Percentiles rank a stretch among this genome's conserved stretches.
Conservation (phyloP, 257 asterid species). For the Ballota nigra region DNA sequence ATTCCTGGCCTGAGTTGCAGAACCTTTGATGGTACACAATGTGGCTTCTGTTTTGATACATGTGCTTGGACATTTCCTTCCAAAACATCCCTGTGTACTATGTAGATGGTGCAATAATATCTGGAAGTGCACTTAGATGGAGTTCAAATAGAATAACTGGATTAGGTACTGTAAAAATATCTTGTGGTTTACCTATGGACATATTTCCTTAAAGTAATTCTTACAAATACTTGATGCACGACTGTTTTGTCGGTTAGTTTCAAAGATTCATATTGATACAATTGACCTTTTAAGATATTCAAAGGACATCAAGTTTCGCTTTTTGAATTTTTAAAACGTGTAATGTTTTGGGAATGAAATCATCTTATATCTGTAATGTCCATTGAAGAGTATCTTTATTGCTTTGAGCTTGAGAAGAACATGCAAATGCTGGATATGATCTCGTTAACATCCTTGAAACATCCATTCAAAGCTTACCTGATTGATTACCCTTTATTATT, state of each 20-base stretch:
- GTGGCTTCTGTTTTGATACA: constrained; percentile 14
- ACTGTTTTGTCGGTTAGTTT: neutral
- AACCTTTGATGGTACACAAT: neutral
- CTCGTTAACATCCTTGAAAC: constrained; percentile 10
- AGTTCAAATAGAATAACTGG: constrained; percentile 15
- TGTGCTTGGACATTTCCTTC: neutral
- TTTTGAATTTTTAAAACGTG: neutral
- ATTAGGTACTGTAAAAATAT: neutral
- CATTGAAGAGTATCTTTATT: neutral
- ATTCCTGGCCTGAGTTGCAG: neutral
- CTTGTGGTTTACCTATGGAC: neutral
- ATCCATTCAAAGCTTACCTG: neutral
- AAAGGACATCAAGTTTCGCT: constrained; percentile 3
- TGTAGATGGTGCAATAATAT: constrained; percentile 10
- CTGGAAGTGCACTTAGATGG: neutral
- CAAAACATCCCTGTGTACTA: constrained; percentile 9
- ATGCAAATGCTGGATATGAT: constrained; percentile 9
- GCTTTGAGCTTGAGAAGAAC: constrained; percentile 6
- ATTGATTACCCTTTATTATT: constrained; percentile 17
- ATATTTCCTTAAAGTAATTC: neutral
- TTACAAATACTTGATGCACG: constrained; percentile 5
- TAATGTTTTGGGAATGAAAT: constrained; percentile 11
- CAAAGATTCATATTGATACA: neutral
- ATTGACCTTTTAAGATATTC: neutral
- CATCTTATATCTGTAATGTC: neutral